Base-by-base conservation (phyloP, 129 eudicot genomes). In the Arctium minus region DNA sequence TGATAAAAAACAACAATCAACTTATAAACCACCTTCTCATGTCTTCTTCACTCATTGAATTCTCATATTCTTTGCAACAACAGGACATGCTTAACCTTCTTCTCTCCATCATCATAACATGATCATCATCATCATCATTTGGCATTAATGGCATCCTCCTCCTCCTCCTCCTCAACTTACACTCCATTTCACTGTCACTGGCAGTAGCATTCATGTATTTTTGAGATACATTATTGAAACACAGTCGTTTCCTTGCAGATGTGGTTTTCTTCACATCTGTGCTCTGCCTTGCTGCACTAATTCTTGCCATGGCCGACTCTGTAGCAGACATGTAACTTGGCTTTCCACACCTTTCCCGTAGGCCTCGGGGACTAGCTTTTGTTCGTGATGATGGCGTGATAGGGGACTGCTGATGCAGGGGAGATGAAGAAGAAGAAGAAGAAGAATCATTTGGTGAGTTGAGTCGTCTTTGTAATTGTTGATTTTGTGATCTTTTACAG, bases 251-350 rank as follows among this genome's bases (percentile, higher is more conserved):
- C 50, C 77, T 73, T 36, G 77, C 77, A 73, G 77, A 38, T 9
- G n/a, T 73, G 22, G 9, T 38, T 42, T 22, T 73, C 35, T 18
- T 27, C 48, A 18, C 77, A 17, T 38, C 4, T 10, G n/a, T 72
- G 10, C 3, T 72, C 76, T 40, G 46, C 46, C 46, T 50, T 50
- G 56, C 13, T 46, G 56, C 10, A 46, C 3, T 46, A 10, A 10
- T 46, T 56, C 68, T 60, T 60, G 68, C 68, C 9, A 60, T 73
- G 42, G 77, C 77, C 18, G 77, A 73, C 6, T 42, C 60, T 73
- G 77, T 73, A 12, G 60, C 32, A 36, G 60, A 73, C 77, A 73
- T 73, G 50, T 73, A 73, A 38, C 77, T 73, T 73, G 77, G 77
- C 8, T 7, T n/a, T 18, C 5, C 6, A 13, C n/a, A 13, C 15